phyloP scores from a whole-genome alignment of 192 early-diverging fungal genomes.

The Neocallimastix lanati region DNA sequence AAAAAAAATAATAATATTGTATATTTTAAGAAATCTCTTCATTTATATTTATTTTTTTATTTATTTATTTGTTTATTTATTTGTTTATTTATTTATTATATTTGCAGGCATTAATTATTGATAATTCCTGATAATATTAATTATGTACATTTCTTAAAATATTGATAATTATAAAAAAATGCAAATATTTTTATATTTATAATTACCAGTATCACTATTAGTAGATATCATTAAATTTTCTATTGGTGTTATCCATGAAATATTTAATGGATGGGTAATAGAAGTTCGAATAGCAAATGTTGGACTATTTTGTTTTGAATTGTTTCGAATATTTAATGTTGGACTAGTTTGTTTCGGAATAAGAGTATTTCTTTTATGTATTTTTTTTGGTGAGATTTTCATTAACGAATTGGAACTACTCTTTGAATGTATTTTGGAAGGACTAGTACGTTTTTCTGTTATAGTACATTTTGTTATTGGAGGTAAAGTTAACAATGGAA shows the following conservation, averaged over 20 bases:
- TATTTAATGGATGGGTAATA: constrained; percentile 13
- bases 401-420: neutral
- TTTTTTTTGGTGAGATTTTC: neutral
- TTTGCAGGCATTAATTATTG: too few relatives aligned
- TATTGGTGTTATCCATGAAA: constrained; percentile 12
- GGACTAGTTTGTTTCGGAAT: constrained; percentile 7
- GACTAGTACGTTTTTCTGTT: neutral
- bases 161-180: too few relatives aligned
- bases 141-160: too few relatives aligned
- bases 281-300: constrained; percentile 8
- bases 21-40: too few relatives aligned
- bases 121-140: too few relatives aligned
- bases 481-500: neutral
- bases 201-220: neutral
- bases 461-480: neutral
- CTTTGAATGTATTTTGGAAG: neutral
- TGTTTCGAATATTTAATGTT: constrained; percentile 28
- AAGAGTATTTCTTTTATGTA: neutral
- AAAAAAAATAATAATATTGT: too few relatives aligned
- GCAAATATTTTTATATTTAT: too few relatives aligned
- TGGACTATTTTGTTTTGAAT: constrained; percentile 10
- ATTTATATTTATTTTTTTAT: too few relatives aligned
- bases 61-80: too few relatives aligned
- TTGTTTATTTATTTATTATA: too few relatives aligned
- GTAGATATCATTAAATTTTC: neutral